Percentiles rank a stretch among this genome's conserved stretches.
Evolutionary conservation across 1,284 basidiomycete species (phyloP).

Genomic region (Puccinia brachypodii): DNA sequence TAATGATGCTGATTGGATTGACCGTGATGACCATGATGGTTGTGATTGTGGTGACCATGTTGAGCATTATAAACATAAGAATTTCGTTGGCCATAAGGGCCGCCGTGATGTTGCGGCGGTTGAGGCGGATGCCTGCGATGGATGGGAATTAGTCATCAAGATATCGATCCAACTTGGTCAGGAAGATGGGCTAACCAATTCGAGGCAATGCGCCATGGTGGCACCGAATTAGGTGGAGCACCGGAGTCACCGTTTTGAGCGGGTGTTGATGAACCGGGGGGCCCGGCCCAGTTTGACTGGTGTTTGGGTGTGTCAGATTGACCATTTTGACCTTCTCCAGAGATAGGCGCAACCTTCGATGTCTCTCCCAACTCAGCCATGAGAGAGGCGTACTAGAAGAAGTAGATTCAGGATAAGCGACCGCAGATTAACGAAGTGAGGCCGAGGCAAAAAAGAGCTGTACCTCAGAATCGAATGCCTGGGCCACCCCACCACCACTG

Average conservation of each 20-base stretch:
- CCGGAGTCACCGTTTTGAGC: slow-evolving; percentile 27
- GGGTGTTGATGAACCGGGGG: slow-evolving; percentile 36
- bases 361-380: slow-evolving; percentile 96
- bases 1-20: slow-evolving; percentile 37
- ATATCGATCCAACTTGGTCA: not conserved
- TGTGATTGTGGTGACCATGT: slow-evolving; percentile 34
- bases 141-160: not conserved
- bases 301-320: slow-evolving; percentile 35
- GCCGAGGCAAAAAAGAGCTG: not conserved
- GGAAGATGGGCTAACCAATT: slow-evolving; percentile 39
- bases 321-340: slow-evolving; percentile 29
- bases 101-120: slow-evolving; percentile 41
- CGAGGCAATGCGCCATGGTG: slow-evolving; percentile 42
- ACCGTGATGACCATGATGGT: slow-evolving; percentile 19
- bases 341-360: slow-evolving; percentile 40
- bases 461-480: slow-evolving; percentile 48
- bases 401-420: not conserved
- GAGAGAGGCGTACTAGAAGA: slow-evolving; percentile 76
- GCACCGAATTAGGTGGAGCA: slow-evolving; percentile 15
- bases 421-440: not conserved
- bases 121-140: slow-evolving; percentile 47
- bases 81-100: slow-evolving; percentile 39
- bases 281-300: slow-evolving; percentile 34
- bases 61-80: slow-evolving; percentile 36
- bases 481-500: slow-evolving; percentile 31